Evolutionary conservation across 805 yeast species (phyloP), one percentile per base, ranked within the genome.

Genomic region (Candida ficus): DNA sequence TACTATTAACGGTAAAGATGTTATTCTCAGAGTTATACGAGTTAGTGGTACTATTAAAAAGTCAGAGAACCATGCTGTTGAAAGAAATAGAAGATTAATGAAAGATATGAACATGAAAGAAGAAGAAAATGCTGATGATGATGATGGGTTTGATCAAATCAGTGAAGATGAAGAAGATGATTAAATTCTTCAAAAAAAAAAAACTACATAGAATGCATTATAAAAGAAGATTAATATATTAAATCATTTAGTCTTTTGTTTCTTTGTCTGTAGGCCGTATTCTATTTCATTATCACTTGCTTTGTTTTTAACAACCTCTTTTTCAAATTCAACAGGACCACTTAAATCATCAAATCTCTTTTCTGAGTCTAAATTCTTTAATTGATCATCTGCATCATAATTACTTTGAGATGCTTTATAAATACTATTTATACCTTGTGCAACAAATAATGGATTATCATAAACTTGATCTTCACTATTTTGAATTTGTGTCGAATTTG

Each of bases 11-110:
- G 77, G 72, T 18, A 54, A 55, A 23, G 62, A 63, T 7, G 61
- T 59, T 5, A 70, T 83, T 10, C 59, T 89, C 13, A 68, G 80
- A 40, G 80, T 85, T 22, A 63, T 74, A 5, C 83, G 82, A 42
- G 78, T 86, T 0, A 81, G 95, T 54, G 98, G 96, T 0, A 88
- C 96, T 0, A 89, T 90, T 25, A 81, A 80, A 56, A 87, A 86
- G 55, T 76, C 95, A 48, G 95, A 90, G 56, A 73, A 78, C 48
- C 75, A 69, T 43, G 82, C 89, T 0, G 77, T 86, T 22, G 59
- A 70, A 41, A 67, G 76, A 54, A 66, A 70, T 38, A 61, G 65
- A 32, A 46, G 62, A 33, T 30, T 58, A 33, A 45, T 50, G 44
- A 49, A 52, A 22, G 34, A 28, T 42, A 40, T 46, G 46, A 43